Conservation (phyloP, 2,329 filamentous ascomycete genomes). For the Alternaria arborescens region DNA sequence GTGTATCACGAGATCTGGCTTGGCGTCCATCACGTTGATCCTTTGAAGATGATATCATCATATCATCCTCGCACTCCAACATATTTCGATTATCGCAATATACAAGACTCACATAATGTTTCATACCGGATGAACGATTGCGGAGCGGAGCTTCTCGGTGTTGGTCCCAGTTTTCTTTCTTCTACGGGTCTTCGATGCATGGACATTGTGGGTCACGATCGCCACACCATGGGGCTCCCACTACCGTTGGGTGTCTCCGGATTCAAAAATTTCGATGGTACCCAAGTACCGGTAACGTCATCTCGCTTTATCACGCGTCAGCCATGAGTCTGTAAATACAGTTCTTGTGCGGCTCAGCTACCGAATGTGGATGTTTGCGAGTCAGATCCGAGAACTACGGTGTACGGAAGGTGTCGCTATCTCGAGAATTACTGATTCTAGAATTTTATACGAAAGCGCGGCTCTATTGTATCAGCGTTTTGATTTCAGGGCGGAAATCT, state of each 20-base stretch:
- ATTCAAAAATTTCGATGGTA: background rate
- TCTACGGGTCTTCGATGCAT: slow-evolving; percentile 15
- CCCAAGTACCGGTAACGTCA: slow-evolving; percentile 1
- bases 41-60: background rate
- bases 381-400: background rate
- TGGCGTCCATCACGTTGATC: background rate
- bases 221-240: slow-evolving; percentile 5
- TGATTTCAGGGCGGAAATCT: background rate
- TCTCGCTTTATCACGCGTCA: background rate
- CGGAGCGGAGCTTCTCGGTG: background rate
- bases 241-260: background rate
- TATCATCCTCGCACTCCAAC: background rate
- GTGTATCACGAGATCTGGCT: background rate
- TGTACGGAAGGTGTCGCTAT: background rate
- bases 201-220: slow-evolving; percentile 9
- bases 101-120: background rate
- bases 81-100: background rate
- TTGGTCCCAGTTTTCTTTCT: slow-evolving; percentile 3
- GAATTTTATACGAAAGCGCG: background rate
- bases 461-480: background rate
- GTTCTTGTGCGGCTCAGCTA: background rate
- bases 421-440: background rate
- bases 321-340: background rate
- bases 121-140: background rate
- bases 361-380: background rate